Evolutionary conservation across 495 filamentous ascomycete species (phyloP), one percentile per base, ranked within the genome.

Genomic region (Aspergillus steynii): DNA sequence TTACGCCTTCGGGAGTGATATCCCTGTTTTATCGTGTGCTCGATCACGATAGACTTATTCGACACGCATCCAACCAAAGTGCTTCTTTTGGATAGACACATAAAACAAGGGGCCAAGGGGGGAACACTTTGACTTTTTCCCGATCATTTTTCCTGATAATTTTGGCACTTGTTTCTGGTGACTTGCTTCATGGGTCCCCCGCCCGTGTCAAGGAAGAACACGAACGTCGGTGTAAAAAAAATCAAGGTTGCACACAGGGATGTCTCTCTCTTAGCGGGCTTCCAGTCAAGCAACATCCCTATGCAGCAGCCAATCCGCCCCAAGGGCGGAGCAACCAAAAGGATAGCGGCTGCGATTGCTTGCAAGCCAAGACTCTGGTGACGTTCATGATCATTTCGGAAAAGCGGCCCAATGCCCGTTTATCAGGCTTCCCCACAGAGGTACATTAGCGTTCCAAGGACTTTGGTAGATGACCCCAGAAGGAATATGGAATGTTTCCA

Each of bases 341-440:
- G 42, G 59, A 26, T 37, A 58, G 63, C 54, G 64, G 50, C 51
- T 46, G 54, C 27, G 29, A 42, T 45, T 28, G 61, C 50, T 63
- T 65, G 53, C 54, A 53, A 68, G 63, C 63, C 66, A 64, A 64
- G 65, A 31, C 51, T 48, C 55, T 58, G 51, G 61, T 59, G 66
- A 61, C 55, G 55, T 54, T 60, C 55, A 49, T 58, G 55, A 53
- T 67, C 63, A 61, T 67, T 69, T 66, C 64, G 65, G 63, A 62
- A 53, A 60, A 51, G 54, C 65, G 65, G 65, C 60, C 58, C 65
- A 67, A 65, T 62, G 51, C 56, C 68, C 62, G 58, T 59, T 60
- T 60, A 65, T 70, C 62, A 58, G 56, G 60, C 55, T 64, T 65
- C 62, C 59, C 68, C 68, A 70, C 68, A 58, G 31, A 63, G 58